A percentile compares a stretch with the other conserved stretches of the same genome.
These are phyloP conservation scores for Ogataea allantospora DNA, from an alignment of 805 yeast species.

Conservation along the genomic window DNA sequence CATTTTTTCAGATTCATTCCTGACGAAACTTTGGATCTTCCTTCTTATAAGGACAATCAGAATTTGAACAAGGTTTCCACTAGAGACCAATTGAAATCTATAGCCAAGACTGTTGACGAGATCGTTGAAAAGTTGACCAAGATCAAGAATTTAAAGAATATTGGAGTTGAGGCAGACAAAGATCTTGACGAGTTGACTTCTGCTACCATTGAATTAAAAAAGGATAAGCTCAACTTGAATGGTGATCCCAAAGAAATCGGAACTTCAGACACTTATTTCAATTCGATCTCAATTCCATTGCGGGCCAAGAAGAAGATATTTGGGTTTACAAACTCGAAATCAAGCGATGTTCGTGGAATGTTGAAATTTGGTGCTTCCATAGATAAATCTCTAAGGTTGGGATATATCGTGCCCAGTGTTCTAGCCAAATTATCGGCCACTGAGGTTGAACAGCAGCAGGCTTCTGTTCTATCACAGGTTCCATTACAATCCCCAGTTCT, in stretches of 20 bases:
- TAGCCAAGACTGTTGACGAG: constrained; percentile 17
- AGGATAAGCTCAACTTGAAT: constrained; percentile 3
- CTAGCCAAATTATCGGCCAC: constrained; percentile 17
- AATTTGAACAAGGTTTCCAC: constrained; percentile 6
- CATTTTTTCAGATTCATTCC: constrained; percentile 23
- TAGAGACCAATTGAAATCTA: constrained; percentile 14
- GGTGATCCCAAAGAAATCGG: constrained; percentile 1
- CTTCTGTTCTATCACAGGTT: constrained; percentile 8
- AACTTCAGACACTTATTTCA: neutral
- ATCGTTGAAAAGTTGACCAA: constrained; percentile 15
- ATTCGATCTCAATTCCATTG: constrained; percentile 8
- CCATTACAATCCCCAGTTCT: constrained; percentile 13
- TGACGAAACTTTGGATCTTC: constrained; percentile 18
- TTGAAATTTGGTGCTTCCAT: constrained; percentile 9
- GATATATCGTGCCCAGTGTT: constrained; percentile 21
- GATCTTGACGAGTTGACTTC: constrained; percentile 20
- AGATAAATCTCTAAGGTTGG: constrained; percentile 11
- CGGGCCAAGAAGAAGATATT: constrained; percentile 19
- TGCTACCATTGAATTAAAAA: constrained; percentile 16
- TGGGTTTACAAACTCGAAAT: constrained; percentile 16
- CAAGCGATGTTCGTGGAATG: constrained; percentile 14
- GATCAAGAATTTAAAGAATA: constrained; percentile 14
- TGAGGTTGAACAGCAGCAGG: constrained; percentile 3
- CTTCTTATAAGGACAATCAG: constrained; percentile 13
- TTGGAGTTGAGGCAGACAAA: constrained; percentile 21